Evolutionary conservation across 768 basidiomycete species (phyloP), one percentile per base, ranked within the genome.

Genomic region (Psilocybe subaeruginosa): DNA sequence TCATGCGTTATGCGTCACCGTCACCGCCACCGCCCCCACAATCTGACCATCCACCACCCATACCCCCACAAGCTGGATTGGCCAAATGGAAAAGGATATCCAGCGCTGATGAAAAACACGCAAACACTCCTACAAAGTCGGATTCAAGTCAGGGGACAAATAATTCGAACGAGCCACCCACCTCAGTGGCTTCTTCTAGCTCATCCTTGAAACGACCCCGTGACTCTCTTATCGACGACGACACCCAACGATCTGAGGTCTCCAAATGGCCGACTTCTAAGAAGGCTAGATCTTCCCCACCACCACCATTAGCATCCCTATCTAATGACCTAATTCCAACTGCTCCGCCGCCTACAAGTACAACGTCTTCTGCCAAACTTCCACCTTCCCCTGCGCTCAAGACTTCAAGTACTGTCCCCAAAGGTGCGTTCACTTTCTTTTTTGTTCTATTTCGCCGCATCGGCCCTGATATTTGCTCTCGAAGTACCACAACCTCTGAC

Each of bases 1-100:
- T 72, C 11, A 19, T 68, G 37, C 56, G 66, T 2, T 74, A 69
- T 61, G 53, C 60, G 12, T 70, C 73, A 49, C 68, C 73, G 4
- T 72, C 70, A 19, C 71, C 73, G 19, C 68, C 69, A 17, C 64
- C 70, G 12, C 64, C 69, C 11, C 59, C 62, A n/a, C 58, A 60
- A 23, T 54, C 58, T 16, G 56, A 58, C 6, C 64, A 62, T 16
- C 64, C 64, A 29, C 57, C 46, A 12, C 55, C 62, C 6, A n/a
- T 48, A 8, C 46, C 55, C 35, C 41, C 43, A 8, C 53, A 55
- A 30, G 33, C 8, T 46, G 56, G 45, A 12, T 41, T 17, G 11
- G 67, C 54, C 12, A 77, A 76, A 60, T 77, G 77, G 74, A 76
- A 73, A 61, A 71, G 73, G 14, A 69, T 76, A 8, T 59, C 60